Conservation (phyloP, 805 yeast genomes). For the Candida vaughaniae region DNA sequence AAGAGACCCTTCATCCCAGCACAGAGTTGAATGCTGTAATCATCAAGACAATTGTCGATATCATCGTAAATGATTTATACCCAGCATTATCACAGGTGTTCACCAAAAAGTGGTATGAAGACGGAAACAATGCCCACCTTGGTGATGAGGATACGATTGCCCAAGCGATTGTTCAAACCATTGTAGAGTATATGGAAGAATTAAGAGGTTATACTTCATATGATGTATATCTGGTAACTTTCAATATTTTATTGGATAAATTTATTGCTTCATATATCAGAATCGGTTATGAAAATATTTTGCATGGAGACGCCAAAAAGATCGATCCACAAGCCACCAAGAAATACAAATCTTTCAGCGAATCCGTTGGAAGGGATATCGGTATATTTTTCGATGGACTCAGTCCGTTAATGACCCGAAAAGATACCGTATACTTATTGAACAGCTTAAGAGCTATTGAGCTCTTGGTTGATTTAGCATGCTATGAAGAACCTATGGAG, state of each 20-base stretch:
- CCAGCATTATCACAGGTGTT: slow-evolving; percentile 63
- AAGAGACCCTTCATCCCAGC: slow-evolving; percentile 54
- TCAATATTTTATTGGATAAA: slow-evolving; percentile 36
- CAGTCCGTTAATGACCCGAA: slow-evolving; percentile 38
- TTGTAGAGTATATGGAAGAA: slow-evolving; percentile 73
- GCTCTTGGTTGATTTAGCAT: slow-evolving; percentile 37
- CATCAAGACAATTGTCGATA: slow-evolving; percentile 63
- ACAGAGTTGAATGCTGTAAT: slow-evolving; percentile 78
- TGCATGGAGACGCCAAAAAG: slow-evolving; percentile 42
- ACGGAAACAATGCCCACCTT: slow-evolving; percentile 25
- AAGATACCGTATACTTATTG: slow-evolving; percentile 37
- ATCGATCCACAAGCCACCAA: slow-evolving; percentile 39
- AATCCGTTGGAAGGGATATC: slow-evolving; percentile 38
- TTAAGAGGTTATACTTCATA: slow-evolving; percentile 47
- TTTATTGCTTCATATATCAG: slow-evolving; percentile 37
- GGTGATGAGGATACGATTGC: slow-evolving; percentile 45
- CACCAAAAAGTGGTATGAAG: slow-evolving; percentile 69
- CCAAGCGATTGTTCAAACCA: slow-evolving; percentile 64
- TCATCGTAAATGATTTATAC: slow-evolving; percentile 70
- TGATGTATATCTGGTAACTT: slow-evolving; percentile 40
- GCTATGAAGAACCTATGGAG: slow-evolving; percentile 34
- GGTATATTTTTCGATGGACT: slow-evolving; percentile 36
- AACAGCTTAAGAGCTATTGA: slow-evolving; percentile 42
- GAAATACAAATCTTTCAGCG: slow-evolving; percentile 36
- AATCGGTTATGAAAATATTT: slow-evolving; percentile 40